These are phyloP conservation scores for Coemansia sp. DNA, from an alignment of 192 early-diverging fungal species.

Conservation along the genomic window DNA sequence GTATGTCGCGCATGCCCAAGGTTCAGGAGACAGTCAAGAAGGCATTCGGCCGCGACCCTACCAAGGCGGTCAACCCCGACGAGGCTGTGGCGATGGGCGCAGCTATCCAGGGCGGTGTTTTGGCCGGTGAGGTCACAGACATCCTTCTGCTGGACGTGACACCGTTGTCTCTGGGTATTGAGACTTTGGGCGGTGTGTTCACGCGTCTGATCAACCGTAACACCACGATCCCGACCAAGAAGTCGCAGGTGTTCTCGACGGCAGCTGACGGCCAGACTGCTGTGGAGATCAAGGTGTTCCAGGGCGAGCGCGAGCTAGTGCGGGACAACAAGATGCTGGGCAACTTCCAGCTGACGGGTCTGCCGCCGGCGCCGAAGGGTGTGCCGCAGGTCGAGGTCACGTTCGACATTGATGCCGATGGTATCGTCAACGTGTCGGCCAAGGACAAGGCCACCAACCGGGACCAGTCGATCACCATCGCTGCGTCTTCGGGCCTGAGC, in stretches of 20 bases:
- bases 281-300: conserved; percentile 97
- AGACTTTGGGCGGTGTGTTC: conserved; percentile 97
- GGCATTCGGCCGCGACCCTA: conserved; percentile 88
- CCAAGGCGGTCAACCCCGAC: conserved; percentile 96
- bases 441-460: conserved; percentile 95
- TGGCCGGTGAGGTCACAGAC: conserved; percentile 94
- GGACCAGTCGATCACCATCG: conserved; percentile 96
- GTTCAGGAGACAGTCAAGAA: conserved; percentile 89
- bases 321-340: conserved; percentile 98
- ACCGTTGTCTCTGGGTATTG: conserved; percentile 96
- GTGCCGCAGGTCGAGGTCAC: conserved; percentile 97
- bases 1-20: conserved; percentile 97
- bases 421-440: conserved; percentile 97
- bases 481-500: conserved; percentile 90
- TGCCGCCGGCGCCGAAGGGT: conserved; percentile 96
- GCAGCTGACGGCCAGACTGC: conserved; percentile 97
- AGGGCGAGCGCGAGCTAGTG: conserved; percentile 97
- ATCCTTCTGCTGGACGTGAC: conserved; percentile 96
- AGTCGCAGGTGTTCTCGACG: conserved; percentile 98
- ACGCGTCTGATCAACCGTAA: conserved; percentile 96
- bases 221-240: conserved; percentile 99
- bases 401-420: conserved; percentile 99
- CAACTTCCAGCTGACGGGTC: conserved; percentile 94
- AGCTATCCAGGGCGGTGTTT: conserved; percentile 96
- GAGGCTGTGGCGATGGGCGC: conserved; percentile 98